Percentiles rank a stretch among this genome's conserved stretches.
phyloP scores from a whole-genome alignment of 1,284 basidiomycete genomes.

The Xerocomus amazonicus region DNA sequence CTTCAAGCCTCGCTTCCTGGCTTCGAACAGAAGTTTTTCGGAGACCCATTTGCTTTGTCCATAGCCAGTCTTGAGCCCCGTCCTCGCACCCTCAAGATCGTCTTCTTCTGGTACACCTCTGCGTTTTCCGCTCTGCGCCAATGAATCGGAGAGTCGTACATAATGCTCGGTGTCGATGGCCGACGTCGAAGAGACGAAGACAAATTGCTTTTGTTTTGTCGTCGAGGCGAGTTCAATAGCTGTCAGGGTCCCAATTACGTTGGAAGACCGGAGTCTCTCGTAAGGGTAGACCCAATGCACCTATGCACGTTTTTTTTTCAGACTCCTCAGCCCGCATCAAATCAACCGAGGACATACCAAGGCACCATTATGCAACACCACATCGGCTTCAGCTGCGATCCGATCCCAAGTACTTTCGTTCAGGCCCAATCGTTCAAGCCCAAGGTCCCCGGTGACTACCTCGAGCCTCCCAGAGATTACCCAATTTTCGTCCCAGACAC shows the following conservation, averaged over 20 bases:
- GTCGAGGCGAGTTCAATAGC: slow-evolving; percentile 77
- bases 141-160: slow-evolving; percentile 79
- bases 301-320: slow-evolving; percentile 36
- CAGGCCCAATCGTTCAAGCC: slow-evolving; percentile 76
- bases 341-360: slow-evolving; percentile 52
- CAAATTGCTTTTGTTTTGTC: slow-evolving; percentile 76
- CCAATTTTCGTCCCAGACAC: slow-evolving; percentile 95
- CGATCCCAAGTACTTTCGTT: slow-evolving; percentile 62
- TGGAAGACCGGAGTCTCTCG: slow-evolving; percentile 86
- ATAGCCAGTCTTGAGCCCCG: slow-evolving; percentile 85
- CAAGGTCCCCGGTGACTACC: slow-evolving; percentile 87
- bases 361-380: slow-evolving; percentile 93
- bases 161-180: slow-evolving; percentile 92
- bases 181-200: slow-evolving; percentile 94
- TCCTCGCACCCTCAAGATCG: slow-evolving; percentile 84
- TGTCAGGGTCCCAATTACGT: slow-evolving; percentile 87
- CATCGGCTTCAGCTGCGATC: slow-evolving; percentile 75
- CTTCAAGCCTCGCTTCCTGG: slow-evolving; percentile 80
- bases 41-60: slow-evolving; percentile 99
- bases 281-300: slow-evolving; percentile 99
- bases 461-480: slow-evolving; percentile 66
- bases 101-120: slow-evolving; percentile 85
- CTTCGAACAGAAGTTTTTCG: slow-evolving; percentile 91
- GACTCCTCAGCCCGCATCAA: background rate
- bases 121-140: slow-evolving; percentile 42